phyloP scores from a whole-genome alignment of 805 yeast species.

The Starmerella floris region DNA sequence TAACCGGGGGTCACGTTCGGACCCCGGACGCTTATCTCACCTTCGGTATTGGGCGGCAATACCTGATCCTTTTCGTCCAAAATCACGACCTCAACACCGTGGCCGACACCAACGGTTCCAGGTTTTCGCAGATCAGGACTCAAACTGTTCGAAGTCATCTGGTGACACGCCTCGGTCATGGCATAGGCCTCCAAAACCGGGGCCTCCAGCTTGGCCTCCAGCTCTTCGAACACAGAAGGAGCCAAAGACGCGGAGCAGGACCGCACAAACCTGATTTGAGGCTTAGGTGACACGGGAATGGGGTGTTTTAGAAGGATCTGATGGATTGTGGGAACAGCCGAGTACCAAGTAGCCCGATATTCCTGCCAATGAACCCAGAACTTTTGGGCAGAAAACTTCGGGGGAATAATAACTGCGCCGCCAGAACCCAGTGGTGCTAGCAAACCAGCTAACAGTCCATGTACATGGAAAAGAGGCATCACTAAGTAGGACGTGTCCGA shows the following conservation, averaged over 20 bases:
- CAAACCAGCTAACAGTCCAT: slow-evolving; percentile 56
- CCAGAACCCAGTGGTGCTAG: slow-evolving; percentile 47
- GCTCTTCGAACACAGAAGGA: slow-evolving; percentile 45
- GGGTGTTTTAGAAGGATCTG: slow-evolving; percentile 44
- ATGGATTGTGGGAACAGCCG: slow-evolving; percentile 69
- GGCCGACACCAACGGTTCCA: slow-evolving; percentile 63
- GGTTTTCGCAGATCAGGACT: slow-evolving; percentile 55
- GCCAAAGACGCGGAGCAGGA: slow-evolving; percentile 64
- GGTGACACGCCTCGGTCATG: slow-evolving; percentile 73
- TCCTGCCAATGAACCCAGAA: slow-evolving; percentile 48
- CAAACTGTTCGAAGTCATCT: slow-evolving; percentile 57
- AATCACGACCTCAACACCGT: slow-evolving; percentile 51
- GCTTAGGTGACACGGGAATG: slow-evolving; percentile 36
- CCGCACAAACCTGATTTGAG: slow-evolving; percentile 50
- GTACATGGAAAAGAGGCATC: slow-evolving; percentile 71
- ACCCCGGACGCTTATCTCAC: slow-evolving; percentile 60
- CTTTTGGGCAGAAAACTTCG: slow-evolving; percentile 42
- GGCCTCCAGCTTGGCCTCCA: slow-evolving; percentile 45
- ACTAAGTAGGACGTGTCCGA: slow-evolving; percentile 48
- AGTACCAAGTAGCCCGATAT: slow-evolving; percentile 51
- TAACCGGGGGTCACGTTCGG: slow-evolving; percentile 59
- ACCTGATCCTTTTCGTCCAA: slow-evolving; percentile 39
- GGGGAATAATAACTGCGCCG: slow-evolving; percentile 51
- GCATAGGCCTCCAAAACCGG: slow-evolving; percentile 70
- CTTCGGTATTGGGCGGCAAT: slow-evolving; percentile 40